Conservation (phyloP, 805 yeast species). For the Yarrowia keelungensis region DNA sequence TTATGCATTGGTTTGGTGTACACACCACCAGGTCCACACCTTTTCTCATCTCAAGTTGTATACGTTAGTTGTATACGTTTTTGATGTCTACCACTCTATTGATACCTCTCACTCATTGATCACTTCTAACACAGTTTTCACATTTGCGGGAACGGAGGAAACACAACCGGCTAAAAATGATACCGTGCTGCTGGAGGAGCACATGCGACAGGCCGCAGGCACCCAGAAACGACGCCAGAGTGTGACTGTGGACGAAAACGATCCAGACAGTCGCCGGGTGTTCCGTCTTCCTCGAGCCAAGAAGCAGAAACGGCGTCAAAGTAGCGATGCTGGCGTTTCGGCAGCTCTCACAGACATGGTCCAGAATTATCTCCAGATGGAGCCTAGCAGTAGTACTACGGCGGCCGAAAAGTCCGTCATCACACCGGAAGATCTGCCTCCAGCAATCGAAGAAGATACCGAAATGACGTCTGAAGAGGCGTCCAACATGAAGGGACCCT, state of each 20-base stretch:
- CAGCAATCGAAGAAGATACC: conserved; percentile 24
- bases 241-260: conserved; percentile 1
- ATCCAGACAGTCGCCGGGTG: neutral
- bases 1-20: too few relatives aligned
- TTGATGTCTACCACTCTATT: too few relatives aligned
- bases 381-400: conserved; percentile 42
- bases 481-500: conserved; percentile 28
- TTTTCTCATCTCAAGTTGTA: too few relatives aligned
- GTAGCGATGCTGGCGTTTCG: conserved; percentile 53
- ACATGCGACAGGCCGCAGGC: neutral
- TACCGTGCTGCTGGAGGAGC: conserved; percentile 41
- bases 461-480: conserved; percentile 16
- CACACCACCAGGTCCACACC: too few relatives aligned
- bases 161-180: conserved; percentile 42
- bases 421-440: conserved; percentile 5
- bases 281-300: conserved; percentile 39
- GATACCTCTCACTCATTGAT: too few relatives aligned
- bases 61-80: neutral
- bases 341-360: conserved; percentile 79
- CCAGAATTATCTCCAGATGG: conserved; percentile 60
- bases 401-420: conserved; percentile 26
- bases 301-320: conserved; percentile 40
- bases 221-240: conserved; percentile 29
- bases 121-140: conserved; percentile 43
- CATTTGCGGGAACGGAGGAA: conserved; percentile 47